Conservation (phyloP, 768 basidiomycete genomes). For the Hypholoma sublateritium region DNA sequence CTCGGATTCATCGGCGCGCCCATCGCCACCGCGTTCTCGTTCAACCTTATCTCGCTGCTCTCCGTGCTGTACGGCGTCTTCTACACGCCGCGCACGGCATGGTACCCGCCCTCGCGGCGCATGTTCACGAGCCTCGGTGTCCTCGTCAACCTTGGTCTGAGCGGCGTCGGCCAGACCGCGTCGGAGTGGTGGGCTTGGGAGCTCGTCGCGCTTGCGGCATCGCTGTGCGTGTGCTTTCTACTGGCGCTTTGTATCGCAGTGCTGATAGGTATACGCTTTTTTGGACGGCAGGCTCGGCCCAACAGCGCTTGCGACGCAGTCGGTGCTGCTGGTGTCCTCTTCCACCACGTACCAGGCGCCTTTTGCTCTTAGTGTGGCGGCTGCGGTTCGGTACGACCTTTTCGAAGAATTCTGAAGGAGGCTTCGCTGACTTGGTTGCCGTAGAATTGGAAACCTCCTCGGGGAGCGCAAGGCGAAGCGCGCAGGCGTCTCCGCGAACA, state of each 20-base stretch:
- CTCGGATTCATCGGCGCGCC: conserved; percentile 94
- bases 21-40: conserved; percentile 83
- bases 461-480: conserved; percentile 12
- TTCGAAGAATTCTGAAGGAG: not conserved
- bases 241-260: not conserved
- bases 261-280: not conserved
- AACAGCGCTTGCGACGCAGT: conserved; percentile 82
- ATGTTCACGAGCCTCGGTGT: conserved; percentile 69
- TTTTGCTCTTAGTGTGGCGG: conserved; percentile 77
- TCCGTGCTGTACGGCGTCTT: conserved; percentile 65
- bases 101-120: conserved; percentile 70
- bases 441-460: conserved; percentile 7
- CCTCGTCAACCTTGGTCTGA: conserved; percentile 73
- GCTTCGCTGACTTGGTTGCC: not conserved
- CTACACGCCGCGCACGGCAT: conserved; percentile 70
- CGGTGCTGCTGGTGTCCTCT: conserved; percentile 74
- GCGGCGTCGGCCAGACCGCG: conserved; percentile 83
- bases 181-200: conserved; percentile 99
- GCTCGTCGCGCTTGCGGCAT: conserved; percentile 61
- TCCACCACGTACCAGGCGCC: conserved; percentile 84
- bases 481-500: conserved; percentile 46
- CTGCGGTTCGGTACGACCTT: conserved; percentile 70
- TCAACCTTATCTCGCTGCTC: conserved; percentile 75
- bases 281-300: conserved; percentile 65
- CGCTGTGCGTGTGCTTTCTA: conserved; percentile 32